These are phyloP conservation scores for Neofusicoccum umdonicola DNA, from an alignment of 2,329 filamentous ascomycete genomes.

Conservation along the genomic window DNA sequence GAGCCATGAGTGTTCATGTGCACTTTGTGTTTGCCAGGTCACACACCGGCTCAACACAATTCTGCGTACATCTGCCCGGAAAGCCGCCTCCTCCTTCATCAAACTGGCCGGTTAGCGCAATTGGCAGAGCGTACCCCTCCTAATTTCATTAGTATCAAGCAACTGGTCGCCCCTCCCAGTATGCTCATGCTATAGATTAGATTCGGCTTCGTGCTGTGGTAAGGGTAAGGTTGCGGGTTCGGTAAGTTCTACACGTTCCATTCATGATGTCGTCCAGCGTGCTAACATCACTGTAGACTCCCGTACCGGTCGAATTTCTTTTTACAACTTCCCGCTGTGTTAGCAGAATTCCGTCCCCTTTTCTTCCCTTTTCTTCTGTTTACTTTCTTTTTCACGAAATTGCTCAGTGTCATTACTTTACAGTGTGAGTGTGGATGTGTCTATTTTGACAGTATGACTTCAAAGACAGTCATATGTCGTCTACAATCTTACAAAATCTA, in stretches of 20 bases:
- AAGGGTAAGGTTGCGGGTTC: slow-evolving; percentile 8
- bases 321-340: neutral
- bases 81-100: neutral
- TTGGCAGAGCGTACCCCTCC: slow-evolving; percentile 5
- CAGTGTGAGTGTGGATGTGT: too few relatives aligned
- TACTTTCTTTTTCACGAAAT: too few relatives aligned
- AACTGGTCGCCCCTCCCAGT: neutral
- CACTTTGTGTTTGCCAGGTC: neutral
- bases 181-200: neutral
- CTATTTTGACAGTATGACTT: too few relatives aligned
- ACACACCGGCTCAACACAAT: too few relatives aligned
- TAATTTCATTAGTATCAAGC: neutral
- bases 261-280: neutral
- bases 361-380: too few relatives aligned
- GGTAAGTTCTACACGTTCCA: neutral
- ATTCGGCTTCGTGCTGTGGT: too few relatives aligned
- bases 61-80: too few relatives aligned
- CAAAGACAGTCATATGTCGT: too few relatives aligned
- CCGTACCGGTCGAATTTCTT: neutral
- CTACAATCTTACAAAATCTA: neutral
- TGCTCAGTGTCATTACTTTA: too few relatives aligned
- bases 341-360: too few relatives aligned
- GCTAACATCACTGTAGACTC: neutral
- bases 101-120: slow-evolving; percentile 6
- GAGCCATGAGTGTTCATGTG: neutral